These are phyloP conservation scores for Yamadazyma oceani DNA, from an alignment of 1,139 yeast species.

Conservation along the genomic window DNA sequence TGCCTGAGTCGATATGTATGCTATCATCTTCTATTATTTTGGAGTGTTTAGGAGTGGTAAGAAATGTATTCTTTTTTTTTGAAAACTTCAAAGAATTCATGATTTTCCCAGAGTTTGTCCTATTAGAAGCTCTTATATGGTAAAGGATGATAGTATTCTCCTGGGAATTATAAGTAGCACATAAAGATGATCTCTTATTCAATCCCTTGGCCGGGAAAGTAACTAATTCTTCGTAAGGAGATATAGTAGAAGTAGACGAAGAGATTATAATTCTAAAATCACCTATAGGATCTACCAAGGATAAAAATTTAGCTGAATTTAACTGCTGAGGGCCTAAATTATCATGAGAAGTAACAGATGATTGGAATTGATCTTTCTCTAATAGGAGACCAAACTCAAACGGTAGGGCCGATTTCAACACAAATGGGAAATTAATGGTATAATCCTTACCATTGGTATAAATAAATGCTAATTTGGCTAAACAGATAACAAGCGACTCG, in stretches of 20 bases:
- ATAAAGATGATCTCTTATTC: constrained; percentile 36
- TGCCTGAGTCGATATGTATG: constrained; percentile 17
- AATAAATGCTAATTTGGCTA: constrained; percentile 52
- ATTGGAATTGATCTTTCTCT: constrained; percentile 42
- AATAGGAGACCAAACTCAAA: constrained; percentile 66
- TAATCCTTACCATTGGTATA: constrained; percentile 62
- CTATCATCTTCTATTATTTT: constrained; percentile 45
- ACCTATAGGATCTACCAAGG: constrained; percentile 67
- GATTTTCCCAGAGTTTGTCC: constrained; percentile 14
- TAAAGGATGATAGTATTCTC: constrained; percentile 49
- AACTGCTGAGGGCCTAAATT: constrained; percentile 24
- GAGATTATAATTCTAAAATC: constrained; percentile 69
- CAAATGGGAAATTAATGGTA: constrained; percentile 64
- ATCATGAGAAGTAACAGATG: constrained; percentile 5
- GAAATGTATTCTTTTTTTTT: constrained; percentile 28
- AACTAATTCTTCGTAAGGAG: constrained; percentile 56
- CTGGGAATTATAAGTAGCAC: constrained; percentile 52
- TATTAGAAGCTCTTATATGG: constrained; percentile 47
- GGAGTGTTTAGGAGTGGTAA: constrained; percentile 43
- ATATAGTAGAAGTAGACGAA: constrained; percentile 66
- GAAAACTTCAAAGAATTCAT: constrained; percentile 14
- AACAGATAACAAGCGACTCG: constrained; percentile 46
- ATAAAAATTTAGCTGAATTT: constrained; percentile 49
- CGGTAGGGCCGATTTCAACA: constrained; percentile 53
- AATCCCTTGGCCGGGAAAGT: constrained; percentile 46